phyloP scores from a whole-genome alignment of 331 rosid species.

The Rosa hybrid region DNA sequence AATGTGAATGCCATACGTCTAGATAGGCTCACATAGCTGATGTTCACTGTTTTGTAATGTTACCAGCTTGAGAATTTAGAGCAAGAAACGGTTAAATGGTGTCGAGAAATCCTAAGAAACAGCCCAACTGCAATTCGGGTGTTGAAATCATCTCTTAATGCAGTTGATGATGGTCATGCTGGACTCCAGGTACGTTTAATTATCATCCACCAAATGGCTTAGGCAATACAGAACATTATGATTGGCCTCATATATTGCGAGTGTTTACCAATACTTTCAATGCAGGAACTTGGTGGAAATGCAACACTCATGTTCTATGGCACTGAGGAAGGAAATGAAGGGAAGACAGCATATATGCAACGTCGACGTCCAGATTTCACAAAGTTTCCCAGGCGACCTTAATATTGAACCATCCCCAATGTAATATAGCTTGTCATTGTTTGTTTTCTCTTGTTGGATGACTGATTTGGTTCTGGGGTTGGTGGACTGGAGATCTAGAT shows the following conservation, averaged over 20 bases:
- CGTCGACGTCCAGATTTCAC: constrained; percentile 79
- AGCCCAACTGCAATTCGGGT: constrained; percentile 89
- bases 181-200: constrained; percentile 73
- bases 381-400: constrained; percentile 70
- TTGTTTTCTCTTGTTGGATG: neutral
- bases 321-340: constrained; percentile 84
- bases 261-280: neutral
- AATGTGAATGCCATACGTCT: neutral
- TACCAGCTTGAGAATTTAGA: constrained; percentile 65
- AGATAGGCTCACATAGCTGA: neutral
- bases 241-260: neutral
- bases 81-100: constrained; percentile 88
- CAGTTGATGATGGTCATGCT: constrained; percentile 90
- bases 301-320: constrained; percentile 89
- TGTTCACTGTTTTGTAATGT: constrained; percentile 13
- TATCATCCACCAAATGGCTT: neutral
- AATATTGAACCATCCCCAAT: neutral
- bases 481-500: neutral
- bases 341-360: constrained; percentile 73
- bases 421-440: neutral
- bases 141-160: constrained; percentile 83
- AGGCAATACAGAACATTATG: neutral
- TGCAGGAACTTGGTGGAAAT: constrained; percentile 82
- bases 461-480: neutral
- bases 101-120: constrained; percentile 80